Conservation (phyloP, 805 yeast species). For the Metschnikowia vanudenii region DNA sequence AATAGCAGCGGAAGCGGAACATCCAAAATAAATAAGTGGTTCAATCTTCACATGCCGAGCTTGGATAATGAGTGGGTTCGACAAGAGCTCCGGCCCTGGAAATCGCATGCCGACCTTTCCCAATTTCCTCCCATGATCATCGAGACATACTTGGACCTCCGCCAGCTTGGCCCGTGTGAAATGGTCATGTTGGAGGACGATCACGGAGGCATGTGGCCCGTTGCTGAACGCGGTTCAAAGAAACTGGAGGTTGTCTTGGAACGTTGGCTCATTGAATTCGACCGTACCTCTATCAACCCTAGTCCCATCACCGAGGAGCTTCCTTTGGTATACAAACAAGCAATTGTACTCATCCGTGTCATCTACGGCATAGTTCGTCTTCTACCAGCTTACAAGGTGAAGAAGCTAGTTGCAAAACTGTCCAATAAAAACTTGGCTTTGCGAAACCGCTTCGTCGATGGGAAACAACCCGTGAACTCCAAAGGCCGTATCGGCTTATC, state of each 20-base stretch:
- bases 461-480: slow-evolving; percentile 72
- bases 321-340: slow-evolving; percentile 69
- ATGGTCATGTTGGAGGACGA: slow-evolving; percentile 58
- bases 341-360: slow-evolving; percentile 71
- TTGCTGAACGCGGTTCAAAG: slow-evolving; percentile 54
- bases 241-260: slow-evolving; percentile 88
- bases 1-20: slow-evolving; percentile 14
- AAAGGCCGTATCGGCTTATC: slow-evolving; percentile 85
- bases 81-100: slow-evolving; percentile 70
- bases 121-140: slow-evolving; percentile 78
- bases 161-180: slow-evolving; percentile 55
- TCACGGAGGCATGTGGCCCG: slow-evolving; percentile 52
- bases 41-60: slow-evolving; percentile 48
- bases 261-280: slow-evolving; percentile 88
- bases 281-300: slow-evolving; percentile 26
- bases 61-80: slow-evolving; percentile 32
- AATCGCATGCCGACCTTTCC: slow-evolving; percentile 39
- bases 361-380: slow-evolving; percentile 63
- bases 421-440: slow-evolving; percentile 38
- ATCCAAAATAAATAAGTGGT: slow-evolving; percentile 57
- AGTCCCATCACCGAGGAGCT: slow-evolving; percentile 47
- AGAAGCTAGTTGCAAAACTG: slow-evolving; percentile 29
- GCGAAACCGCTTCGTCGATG: slow-evolving; percentile 67
- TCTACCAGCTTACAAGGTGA: slow-evolving; percentile 69
- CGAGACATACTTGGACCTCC: slow-evolving; percentile 75